Evolutionary conservation across 1,284 basidiomycete genomes (phyloP).

Genomic region (Cryptococcus floricola): DNA sequence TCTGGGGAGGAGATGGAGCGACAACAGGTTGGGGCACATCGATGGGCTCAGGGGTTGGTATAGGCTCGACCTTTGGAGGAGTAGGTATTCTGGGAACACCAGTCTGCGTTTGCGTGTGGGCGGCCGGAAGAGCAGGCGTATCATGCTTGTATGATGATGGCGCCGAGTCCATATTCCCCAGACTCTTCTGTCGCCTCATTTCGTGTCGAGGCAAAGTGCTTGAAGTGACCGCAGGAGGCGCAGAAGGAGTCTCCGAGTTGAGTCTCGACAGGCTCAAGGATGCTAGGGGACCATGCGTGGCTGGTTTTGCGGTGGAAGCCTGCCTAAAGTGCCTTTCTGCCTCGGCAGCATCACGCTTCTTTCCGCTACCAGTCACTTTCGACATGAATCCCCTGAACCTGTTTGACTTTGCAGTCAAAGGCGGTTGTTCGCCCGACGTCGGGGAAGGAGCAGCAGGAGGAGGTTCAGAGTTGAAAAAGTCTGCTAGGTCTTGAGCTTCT

Average conservation of each 20-base stretch:
- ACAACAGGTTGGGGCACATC: neutral
- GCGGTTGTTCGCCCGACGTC: conserved; percentile 6
- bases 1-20: neutral
- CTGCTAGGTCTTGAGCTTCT: conserved; percentile 40
- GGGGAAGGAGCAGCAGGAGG: conserved; percentile 14
- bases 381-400: conserved; percentile 32
- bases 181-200: conserved; percentile 12
- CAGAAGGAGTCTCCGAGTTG: neutral
- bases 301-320: neutral
- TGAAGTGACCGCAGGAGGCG: neutral
- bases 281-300: neutral
- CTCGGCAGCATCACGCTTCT: conserved; percentile 16
- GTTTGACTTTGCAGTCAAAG: conserved; percentile 9
- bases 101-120: too few species aligned
- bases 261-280: neutral
- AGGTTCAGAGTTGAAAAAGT: conserved; percentile 36
- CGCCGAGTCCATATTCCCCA: conserved; percentile 6
- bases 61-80: neutral
- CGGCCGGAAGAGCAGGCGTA: neutral
- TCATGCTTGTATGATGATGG: neutral
- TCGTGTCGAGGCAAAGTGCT: neutral
- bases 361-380: conserved; percentile 24
- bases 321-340: conserved; percentile 6
- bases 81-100: neutral
- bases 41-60: neutral